Conservation (phyloP, 768 basidiomycete genomes). For the Dentipellis fragilis region DNA sequence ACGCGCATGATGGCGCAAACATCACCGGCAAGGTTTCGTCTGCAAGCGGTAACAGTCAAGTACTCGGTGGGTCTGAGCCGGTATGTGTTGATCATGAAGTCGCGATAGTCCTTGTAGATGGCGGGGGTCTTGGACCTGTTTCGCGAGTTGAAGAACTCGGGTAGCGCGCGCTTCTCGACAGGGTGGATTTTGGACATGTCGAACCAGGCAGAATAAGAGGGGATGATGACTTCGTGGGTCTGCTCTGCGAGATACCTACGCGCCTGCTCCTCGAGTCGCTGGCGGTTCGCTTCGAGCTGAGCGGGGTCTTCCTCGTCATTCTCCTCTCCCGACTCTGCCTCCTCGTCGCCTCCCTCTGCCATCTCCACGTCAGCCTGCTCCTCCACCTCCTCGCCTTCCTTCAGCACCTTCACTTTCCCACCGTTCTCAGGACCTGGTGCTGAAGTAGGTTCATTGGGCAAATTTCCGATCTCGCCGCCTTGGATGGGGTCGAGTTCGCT, state of each 20-base stretch:
- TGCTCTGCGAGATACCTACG: conserved; percentile 94
- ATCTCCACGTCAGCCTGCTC: conserved; percentile 72
- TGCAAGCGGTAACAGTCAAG: conserved; percentile 92
- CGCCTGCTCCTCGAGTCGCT: conserved; percentile 76
- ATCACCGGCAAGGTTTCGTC: conserved; percentile 93
- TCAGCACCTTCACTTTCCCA: conserved; percentile 26
- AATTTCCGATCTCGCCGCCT: conserved; percentile 70
- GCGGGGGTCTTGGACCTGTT: conserved; percentile 93
- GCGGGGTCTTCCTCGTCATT: conserved; percentile 82
- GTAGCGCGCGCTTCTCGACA: conserved; percentile 84
- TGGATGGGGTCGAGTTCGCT: conserved; percentile 80
- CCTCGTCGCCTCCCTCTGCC: conserved; percentile 71
- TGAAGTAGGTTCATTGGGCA: conserved; percentile 31
- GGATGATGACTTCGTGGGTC: conserved; percentile 94
- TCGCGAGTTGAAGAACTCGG: conserved; percentile 96
- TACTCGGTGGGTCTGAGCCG: conserved; percentile 90
- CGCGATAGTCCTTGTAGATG: conserved; percentile 98
- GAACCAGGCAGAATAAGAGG: conserved; percentile 97
- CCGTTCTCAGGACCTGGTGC: conserved; percentile 22
- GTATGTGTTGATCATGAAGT: conserved; percentile 99
- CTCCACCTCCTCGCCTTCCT: conserved; percentile 48
- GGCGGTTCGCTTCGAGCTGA: conserved; percentile 70
- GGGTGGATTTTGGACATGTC: conserved; percentile 89
- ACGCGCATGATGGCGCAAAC: conserved; percentile 99
- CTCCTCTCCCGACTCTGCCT: conserved; percentile 68